phyloP scores from a whole-genome alignment of 768 basidiomycete genomes.

The Termitomyces sp. region DNA sequence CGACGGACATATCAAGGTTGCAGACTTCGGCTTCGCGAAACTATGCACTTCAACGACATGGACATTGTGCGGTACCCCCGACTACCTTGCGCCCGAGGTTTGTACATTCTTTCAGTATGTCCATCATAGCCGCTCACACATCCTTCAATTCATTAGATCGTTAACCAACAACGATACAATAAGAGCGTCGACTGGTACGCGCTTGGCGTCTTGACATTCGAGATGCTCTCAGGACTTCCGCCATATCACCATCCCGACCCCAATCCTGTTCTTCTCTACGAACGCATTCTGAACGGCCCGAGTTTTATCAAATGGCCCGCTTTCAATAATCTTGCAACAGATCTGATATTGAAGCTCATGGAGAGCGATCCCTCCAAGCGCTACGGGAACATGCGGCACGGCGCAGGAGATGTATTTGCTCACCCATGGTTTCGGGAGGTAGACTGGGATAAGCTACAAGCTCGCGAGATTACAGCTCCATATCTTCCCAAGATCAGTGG shows the following conservation, averaged over 20 bases:
- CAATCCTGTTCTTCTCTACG: conserved; percentile 86
- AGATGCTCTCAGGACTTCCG: conserved; percentile 95
- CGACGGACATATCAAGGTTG: conserved; percentile 97
- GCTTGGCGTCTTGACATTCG: conserved; percentile 93
- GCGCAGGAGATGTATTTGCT: conserved; percentile 87
- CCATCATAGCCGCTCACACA: conserved; percentile 14
- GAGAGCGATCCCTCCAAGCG: conserved; percentile 86
- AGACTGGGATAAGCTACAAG: conserved; percentile 79
- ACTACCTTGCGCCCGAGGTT: conserved; percentile 96
- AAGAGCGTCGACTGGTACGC: conserved; percentile 99
- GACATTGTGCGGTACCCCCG: conserved; percentile 94
- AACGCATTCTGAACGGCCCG: conserved; percentile 83
- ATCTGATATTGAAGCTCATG: conserved; percentile 89
- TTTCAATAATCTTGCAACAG: conserved; percentile 73
- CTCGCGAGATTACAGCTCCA: conserved; percentile 89
- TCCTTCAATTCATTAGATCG: conserved; percentile 48
- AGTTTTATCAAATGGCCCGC: conserved; percentile 77
- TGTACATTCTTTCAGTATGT: conserved; percentile 4
- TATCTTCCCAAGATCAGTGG: conserved; percentile 90
- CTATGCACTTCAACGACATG: conserved; percentile 83
- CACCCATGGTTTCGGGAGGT: conserved; percentile 96
- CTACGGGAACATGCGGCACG: conserved; percentile 86
- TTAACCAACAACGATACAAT: conserved; percentile 83
- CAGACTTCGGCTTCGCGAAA: conserved; percentile 97
- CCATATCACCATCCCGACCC: conserved; percentile 90